Evolutionary conservation across 148 eudicot species (phyloP), one percentile per base, ranked within the genome.

Genomic region (Vaccinium darrowii): DNA sequence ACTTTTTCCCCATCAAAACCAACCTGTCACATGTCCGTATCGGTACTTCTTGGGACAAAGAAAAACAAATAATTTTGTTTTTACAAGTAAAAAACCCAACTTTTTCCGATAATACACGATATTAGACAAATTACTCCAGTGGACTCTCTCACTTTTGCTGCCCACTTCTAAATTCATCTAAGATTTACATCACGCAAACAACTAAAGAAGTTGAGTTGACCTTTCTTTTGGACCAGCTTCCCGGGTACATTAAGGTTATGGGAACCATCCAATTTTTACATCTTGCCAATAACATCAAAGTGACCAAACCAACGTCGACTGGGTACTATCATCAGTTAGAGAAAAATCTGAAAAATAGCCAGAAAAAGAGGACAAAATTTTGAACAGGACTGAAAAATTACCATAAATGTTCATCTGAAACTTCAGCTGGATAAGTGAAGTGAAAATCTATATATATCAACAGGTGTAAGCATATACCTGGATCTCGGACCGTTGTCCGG

Each of bases 401-500:
- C 60, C 18, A 3, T 56, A 56, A 10, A 10, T 56, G 16, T 56
- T 23, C 19, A 19, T 60, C 27, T 62, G 69, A 62, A 62, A 21
- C 25, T 62, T 69, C 4, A 39, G 74, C 5, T 0, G 74, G 74
- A 69, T 10, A 69, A 69, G 13, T 25, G 5, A 69, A n/a, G 69
- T 2, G 69, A n/a, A 9, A 62, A 62, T 2, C 27, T 62, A 0
- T 62, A 0, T 62, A 21, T 65, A 23, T 5, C 47, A 5, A 43
- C 47, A 43, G 47, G 47, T 65, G 13, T 65, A 3, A 1, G 10
- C 15, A 18, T 0, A 13, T 86, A 94, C 95, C 99, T 82, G 98
- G 98, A 89, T 96, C 90, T 76, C 99, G 88, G 3, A 92, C 97
- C 0, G 98, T 96, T 78, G 95, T 88, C 33, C 97, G 92, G 19